Percentiles rank a stretch among this genome's conserved stretches.
These are phyloP conservation scores for Orobanche coerulescens DNA, from an alignment of 257 asterid genomes.

Conservation along the genomic window DNA sequence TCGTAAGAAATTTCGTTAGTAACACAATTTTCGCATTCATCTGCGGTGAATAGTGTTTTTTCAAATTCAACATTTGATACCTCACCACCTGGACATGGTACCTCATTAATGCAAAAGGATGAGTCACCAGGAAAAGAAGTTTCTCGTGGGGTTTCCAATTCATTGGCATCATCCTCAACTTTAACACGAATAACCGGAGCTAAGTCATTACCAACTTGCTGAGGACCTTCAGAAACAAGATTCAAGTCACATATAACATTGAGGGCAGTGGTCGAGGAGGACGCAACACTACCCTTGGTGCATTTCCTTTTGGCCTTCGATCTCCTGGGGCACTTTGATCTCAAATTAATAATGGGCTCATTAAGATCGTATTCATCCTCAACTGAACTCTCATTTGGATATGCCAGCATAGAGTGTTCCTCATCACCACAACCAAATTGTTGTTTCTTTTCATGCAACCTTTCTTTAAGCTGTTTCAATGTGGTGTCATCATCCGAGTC, in stretches of 20 bases:
- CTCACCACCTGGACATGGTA: slow-evolving; percentile 14
- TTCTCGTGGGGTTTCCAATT: slow-evolving; percentile 13
- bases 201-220: slow-evolving; percentile 16
- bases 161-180: slow-evolving; percentile 31
- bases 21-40: slow-evolving; percentile 29
- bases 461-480: slow-evolving; percentile 37
- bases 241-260: slow-evolving; percentile 22
- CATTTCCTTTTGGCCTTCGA: slow-evolving; percentile 31
- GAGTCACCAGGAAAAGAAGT: slow-evolving; percentile 9
- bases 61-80: slow-evolving; percentile 9
- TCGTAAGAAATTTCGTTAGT: slow-evolving; percentile 35
- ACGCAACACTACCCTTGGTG: background rate
- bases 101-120: slow-evolving; percentile 8
- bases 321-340: slow-evolving; percentile 25
- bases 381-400: slow-evolving; percentile 16
- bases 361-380: slow-evolving; percentile 36
- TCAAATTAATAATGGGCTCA: slow-evolving; percentile 32
- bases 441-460: slow-evolving; percentile 39
- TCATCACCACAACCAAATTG: slow-evolving; percentile 12
- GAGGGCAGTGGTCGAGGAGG: slow-evolving; percentile 12
- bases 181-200: slow-evolving; percentile 19
- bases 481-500: slow-evolving; percentile 36
- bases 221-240: slow-evolving; percentile 21
- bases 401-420: slow-evolving; percentile 19
- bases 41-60: slow-evolving; percentile 13